Percentiles rank a stretch among this genome's conserved stretches.
These are phyloP conservation scores for Petunia axillaris DNA, from an alignment of 257 asterid species.

Conservation along the genomic window DNA sequence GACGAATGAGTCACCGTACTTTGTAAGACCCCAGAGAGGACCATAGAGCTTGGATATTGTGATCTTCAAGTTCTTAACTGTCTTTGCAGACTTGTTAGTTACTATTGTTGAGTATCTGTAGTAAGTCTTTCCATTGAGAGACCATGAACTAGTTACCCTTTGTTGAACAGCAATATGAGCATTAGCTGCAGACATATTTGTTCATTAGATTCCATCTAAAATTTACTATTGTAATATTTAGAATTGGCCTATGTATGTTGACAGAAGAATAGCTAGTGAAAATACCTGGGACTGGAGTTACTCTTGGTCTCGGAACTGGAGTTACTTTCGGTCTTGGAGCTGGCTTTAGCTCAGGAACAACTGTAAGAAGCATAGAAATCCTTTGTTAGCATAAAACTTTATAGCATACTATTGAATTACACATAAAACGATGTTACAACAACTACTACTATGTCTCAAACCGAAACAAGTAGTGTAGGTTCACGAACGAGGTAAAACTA, in stretches of 20 bases:
- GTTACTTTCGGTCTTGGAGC: conserved; percentile 44
- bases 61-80: conserved; percentile 68
- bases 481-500: not conserved
- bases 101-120: conserved; percentile 73
- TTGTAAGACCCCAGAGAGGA: conserved; percentile 93
- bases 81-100: conserved; percentile 80
- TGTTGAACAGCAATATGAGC: conserved; percentile 53
- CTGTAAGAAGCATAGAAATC: conserved; percentile 17
- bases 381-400: conserved; percentile 42
- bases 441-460: not conserved
- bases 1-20: conserved; percentile 61
- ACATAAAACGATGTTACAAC: not conserved
- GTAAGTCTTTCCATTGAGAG: conserved; percentile 63
- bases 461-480: not conserved
- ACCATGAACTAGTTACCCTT: conserved; percentile 73
- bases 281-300: conserved; percentile 65
- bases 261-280: not conserved
- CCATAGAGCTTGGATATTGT: conserved; percentile 74
- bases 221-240: not conserved
- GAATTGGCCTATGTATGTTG: not conserved
- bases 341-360: conserved; percentile 36
- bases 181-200: conserved; percentile 48
- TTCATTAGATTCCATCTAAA: conserved; percentile 8
- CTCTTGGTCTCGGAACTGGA: conserved; percentile 50
- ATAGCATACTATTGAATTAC: not conserved